phyloP scores from a whole-genome alignment of 768 basidiomycete species.

The Pleurotus platypus region DNA sequence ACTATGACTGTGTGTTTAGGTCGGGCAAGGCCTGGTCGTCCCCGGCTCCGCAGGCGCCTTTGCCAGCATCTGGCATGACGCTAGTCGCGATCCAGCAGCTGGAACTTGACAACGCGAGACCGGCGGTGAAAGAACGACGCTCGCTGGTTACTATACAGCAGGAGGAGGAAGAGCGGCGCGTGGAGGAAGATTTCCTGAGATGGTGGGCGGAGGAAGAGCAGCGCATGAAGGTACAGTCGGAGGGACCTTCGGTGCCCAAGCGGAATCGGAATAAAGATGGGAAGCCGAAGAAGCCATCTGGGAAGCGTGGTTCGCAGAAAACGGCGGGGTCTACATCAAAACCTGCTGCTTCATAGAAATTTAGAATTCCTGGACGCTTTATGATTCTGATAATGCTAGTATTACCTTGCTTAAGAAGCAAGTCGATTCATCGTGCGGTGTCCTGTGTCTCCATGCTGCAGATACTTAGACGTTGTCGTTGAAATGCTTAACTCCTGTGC shows the following conservation, averaged over 20 bases:
- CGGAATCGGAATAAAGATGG: neutral
- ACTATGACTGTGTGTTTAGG: slow-evolving; percentile 9
- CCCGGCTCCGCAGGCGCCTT: slow-evolving; percentile 45
- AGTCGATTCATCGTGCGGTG: too few species aligned
- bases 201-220: slow-evolving; percentile 91
- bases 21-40: slow-evolving; percentile 65
- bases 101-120: slow-evolving; percentile 51
- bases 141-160: slow-evolving; percentile 83
- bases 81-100: slow-evolving; percentile 83
- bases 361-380: too few species aligned
- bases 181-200: slow-evolving; percentile 76
- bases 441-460: too few species aligned
- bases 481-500: too few species aligned
- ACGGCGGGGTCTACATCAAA: too few species aligned
- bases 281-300: too few species aligned
- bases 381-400: too few species aligned
- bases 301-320: too few species aligned
- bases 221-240: slow-evolving; percentile 52
- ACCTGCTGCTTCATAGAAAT: too few species aligned
- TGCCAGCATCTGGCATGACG: slow-evolving; percentile 45
- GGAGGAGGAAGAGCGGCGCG: slow-evolving; percentile 65
- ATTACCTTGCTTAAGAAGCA: too few species aligned
- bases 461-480: too few species aligned
- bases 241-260: slow-evolving; percentile 15
- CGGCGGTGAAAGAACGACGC: slow-evolving; percentile 45